These are phyloP conservation scores for Tuber brumale DNA, from an alignment of 495 filamentous ascomycete species.

Conservation along the genomic window DNA sequence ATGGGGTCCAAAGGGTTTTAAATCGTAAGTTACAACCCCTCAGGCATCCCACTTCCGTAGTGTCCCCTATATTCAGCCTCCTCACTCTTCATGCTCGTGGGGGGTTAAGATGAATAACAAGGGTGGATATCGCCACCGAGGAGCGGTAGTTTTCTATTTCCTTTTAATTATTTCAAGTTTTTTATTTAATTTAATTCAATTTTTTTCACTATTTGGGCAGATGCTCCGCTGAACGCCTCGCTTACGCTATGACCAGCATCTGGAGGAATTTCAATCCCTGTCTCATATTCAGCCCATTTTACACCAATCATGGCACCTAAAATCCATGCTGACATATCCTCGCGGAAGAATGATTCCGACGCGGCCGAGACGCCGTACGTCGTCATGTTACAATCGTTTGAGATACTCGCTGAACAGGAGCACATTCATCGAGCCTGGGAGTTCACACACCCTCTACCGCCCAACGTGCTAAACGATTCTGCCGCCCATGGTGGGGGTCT, in stretches of 20 bases:
- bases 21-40: conserved; percentile 42
- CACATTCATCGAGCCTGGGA: conserved; percentile 64
- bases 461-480: conserved; percentile 42
- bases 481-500: conserved; percentile 54
- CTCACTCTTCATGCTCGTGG: background rate
- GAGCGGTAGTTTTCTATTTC: background rate
- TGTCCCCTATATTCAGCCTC: background rate
- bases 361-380: conserved; percentile 83
- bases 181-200: background rate
- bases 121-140: background rate
- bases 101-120: background rate
- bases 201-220: conserved; percentile 5
- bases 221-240: conserved; percentile 2
- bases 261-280: conserved; percentile 86
- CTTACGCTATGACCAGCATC: conserved; percentile 43
- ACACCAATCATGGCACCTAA: conserved; percentile 86
- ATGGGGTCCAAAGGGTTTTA: conserved; percentile 81
- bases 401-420: conserved; percentile 63
- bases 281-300: conserved; percentile 82
- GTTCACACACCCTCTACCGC: conserved; percentile 57
- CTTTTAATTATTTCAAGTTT: background rate
- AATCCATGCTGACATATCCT: conserved; percentile 69
- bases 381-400: conserved; percentile 80
- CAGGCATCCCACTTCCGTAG: conserved; percentile 4
- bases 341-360: conserved; percentile 57